Conservation (phyloP, 1,139 yeast genomes). For the Hanseniaspora gamundiae region DNA sequence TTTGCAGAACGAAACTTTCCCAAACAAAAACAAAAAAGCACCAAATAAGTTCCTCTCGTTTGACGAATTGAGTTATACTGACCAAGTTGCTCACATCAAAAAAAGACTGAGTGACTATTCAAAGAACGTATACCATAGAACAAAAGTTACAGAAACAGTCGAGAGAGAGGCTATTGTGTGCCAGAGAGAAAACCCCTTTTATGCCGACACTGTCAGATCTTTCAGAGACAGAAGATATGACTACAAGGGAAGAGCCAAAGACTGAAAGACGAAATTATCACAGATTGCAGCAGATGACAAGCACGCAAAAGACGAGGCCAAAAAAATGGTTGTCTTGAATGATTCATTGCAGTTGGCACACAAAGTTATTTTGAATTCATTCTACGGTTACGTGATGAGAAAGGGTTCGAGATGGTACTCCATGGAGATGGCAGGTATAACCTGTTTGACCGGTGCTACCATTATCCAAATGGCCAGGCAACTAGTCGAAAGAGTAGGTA, state of each 20-base stretch:
- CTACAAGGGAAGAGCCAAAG: conserved; percentile 85
- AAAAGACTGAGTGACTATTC: conserved; percentile 80
- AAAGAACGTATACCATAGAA: conserved; percentile 69
- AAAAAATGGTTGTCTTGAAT: conserved; percentile 84
- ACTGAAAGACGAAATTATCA: conserved; percentile 77
- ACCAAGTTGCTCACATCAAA: conserved; percentile 66
- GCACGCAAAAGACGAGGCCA: conserved; percentile 65
- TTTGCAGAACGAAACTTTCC: conserved; percentile 66
- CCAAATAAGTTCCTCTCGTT: conserved; percentile 43
- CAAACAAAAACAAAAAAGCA: conserved; percentile 33
- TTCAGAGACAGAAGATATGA: conserved; percentile 96
- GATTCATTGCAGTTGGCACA: conserved; percentile 96
- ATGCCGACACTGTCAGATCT: conserved; percentile 85
- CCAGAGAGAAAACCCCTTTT: conserved; percentile 95
- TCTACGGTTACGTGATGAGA: conserved; percentile 97
- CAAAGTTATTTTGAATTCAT: conserved; percentile 90
- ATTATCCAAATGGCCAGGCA: conserved; percentile 95
- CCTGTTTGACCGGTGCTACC: conserved; percentile 95
- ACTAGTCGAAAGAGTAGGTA: conserved; percentile 85
- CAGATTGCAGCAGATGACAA: conserved; percentile 42
- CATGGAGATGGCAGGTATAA: conserved; percentile 99
- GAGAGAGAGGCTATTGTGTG: conserved; percentile 92
- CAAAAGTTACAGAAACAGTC: conserved; percentile 71
- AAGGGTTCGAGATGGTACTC: conserved; percentile 99
- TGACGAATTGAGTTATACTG: conserved; percentile 64